Percentiles rank a stretch among this genome's conserved stretches.
phyloP scores from a whole-genome alignment of 2,329 filamentous ascomycete species.

The Aureobasidium sp. region DNA sequence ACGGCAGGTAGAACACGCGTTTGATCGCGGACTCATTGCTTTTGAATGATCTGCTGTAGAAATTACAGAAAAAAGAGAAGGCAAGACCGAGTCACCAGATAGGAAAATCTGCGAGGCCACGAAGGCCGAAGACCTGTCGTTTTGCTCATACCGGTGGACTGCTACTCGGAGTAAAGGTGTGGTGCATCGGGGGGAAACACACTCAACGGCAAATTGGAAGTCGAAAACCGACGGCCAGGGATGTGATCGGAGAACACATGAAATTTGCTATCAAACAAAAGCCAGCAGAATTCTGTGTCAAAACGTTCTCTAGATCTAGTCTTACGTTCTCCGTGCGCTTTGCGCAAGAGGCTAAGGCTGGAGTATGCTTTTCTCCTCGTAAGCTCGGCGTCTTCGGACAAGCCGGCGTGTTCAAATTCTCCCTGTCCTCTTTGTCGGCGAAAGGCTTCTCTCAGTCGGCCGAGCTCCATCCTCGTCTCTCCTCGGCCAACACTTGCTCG shows the following conservation, averaged over 20 bases:
- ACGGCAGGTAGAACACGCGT: conserved; percentile 13
- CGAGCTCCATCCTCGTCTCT: background rate
- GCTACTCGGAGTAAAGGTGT: conserved; percentile 8
- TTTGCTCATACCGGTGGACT: conserved; percentile 12
- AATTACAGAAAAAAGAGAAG: conserved; percentile 6
- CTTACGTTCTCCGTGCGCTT: background rate
- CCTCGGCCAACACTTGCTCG: conserved; percentile 7
- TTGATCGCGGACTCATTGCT: conserved; percentile 6
- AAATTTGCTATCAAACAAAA: background rate
- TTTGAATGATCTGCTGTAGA: background rate
- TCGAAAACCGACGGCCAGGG: conserved; percentile 3
- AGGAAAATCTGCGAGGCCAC: conserved; percentile 7
- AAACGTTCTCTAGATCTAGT: background rate
- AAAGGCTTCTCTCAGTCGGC: background rate
- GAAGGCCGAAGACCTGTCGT: conserved; percentile 8
- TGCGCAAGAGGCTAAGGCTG: background rate
- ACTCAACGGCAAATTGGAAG: conserved; percentile 11
- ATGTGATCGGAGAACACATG: background rate
- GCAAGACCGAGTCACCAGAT: conserved; percentile 9
- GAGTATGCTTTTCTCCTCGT: conserved; percentile 3
- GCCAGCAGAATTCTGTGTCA: background rate
- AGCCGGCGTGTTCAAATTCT: background rate
- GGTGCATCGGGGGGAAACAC: background rate
- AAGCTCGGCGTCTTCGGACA: conserved; percentile 6
- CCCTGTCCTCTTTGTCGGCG: background rate